Percentiles rank a stretch among this genome's conserved stretches.
These are phyloP conservation scores for Penicillium bialowiezense DNA, from an alignment of 495 filamentous ascomycete genomes.

Conservation along the genomic window DNA sequence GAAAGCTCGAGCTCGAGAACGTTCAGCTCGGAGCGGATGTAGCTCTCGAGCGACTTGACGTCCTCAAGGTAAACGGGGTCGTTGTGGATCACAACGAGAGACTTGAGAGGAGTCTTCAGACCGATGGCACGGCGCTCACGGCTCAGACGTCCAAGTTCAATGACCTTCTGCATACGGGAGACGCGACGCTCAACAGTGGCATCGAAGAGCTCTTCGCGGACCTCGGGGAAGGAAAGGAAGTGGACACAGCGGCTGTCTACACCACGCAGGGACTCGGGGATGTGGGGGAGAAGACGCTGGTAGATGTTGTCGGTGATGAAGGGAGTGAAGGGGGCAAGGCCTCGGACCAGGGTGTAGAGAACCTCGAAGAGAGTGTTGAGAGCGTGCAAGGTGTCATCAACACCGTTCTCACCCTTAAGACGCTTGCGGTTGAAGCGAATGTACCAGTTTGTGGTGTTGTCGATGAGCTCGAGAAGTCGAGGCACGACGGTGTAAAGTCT, in stretches of 20 bases:
- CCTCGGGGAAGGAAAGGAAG: slow-evolving; percentile 87
- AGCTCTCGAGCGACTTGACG: slow-evolving; percentile 74
- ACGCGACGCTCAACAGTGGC: slow-evolving; percentile 82
- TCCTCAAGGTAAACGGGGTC: slow-evolving; percentile 83
- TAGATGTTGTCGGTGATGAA: slow-evolving; percentile 97
- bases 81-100: slow-evolving; percentile 83
- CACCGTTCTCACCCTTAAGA: slow-evolving; percentile 87
- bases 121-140: slow-evolving; percentile 82
- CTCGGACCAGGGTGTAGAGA: slow-evolving; percentile 81
- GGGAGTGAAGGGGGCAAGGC: slow-evolving; percentile 90
- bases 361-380: slow-evolving; percentile 97
- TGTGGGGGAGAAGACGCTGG: slow-evolving; percentile 74
- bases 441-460: slow-evolving; percentile 98
- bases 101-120: slow-evolving; percentile 87
- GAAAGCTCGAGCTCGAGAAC: slow-evolving; percentile 80
- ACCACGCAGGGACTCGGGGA: slow-evolving; percentile 60
- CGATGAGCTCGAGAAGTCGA: slow-evolving; percentile 79
- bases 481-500: slow-evolving; percentile 95
- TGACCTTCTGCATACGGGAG: slow-evolving; percentile 89
- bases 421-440: slow-evolving; percentile 98
- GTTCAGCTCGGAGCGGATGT: slow-evolving; percentile 90
- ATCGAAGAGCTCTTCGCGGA: slow-evolving; percentile 85
- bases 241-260: slow-evolving; percentile 83
- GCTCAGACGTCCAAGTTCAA: slow-evolving; percentile 82
- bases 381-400: slow-evolving; percentile 85